Evolutionary conservation across 2,329 filamentous ascomycete species (phyloP).

Genomic region (Aspergillus tamarii): DNA sequence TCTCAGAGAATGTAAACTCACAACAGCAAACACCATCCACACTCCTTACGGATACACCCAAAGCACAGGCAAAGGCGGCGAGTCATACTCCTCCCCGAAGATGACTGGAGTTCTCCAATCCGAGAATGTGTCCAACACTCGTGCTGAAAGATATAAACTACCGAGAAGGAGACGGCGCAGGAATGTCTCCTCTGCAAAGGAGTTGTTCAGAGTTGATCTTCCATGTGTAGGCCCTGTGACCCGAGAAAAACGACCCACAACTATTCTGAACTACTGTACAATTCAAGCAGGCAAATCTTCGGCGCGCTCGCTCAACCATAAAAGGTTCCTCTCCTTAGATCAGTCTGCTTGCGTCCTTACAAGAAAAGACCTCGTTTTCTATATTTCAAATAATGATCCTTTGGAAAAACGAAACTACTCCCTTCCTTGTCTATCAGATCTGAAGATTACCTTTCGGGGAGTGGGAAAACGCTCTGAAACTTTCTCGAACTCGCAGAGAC

Average conservation of each 20-base stretch:
- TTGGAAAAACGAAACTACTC: constrained; percentile 15
- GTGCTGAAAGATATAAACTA: not conserved
- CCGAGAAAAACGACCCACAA: too few relatives aligned
- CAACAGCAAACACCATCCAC: constrained; percentile 31
- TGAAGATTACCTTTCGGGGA: not conserved
- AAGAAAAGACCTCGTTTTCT: not conserved
- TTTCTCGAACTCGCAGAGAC: not conserved
- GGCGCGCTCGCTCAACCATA: not conserved
- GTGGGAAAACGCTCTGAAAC: not conserved
- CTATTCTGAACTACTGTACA: not conserved
- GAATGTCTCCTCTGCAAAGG: not conserved
- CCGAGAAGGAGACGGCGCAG: not conserved
- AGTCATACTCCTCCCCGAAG: not conserved
- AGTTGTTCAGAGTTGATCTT: not conserved
- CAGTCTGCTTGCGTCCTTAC: not conserved
- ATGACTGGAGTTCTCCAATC: constrained; percentile 16
- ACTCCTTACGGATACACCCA: constrained; percentile 22
- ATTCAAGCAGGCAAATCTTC: not conserved
- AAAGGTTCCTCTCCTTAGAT: not conserved
- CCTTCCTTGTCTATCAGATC: constrained; percentile 20
- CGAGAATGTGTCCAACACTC: too few relatives aligned
- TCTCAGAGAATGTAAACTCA: constrained; percentile 30
- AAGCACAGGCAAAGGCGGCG: not conserved
- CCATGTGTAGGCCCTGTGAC: not conserved
- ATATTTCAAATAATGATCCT: not conserved